These are phyloP conservation scores for Poterioochromonas sp. DNA, from an alignment of 352 stramenopile species.

Conservation along the genomic window DNA sequence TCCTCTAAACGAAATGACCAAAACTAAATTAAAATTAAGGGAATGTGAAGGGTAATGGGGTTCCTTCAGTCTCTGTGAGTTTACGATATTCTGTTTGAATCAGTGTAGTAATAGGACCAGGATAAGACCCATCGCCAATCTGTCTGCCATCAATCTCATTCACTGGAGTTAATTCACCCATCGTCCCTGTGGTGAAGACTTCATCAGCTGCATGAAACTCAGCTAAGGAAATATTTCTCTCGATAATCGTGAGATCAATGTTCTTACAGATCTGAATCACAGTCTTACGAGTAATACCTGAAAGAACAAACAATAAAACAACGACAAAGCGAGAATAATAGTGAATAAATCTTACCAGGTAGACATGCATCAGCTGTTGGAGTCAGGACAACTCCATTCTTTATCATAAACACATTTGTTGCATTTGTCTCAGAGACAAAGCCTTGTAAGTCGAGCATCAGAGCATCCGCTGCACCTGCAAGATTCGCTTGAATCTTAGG, in stretches of 20 bases:
- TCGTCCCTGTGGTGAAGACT: conserved; percentile 65
- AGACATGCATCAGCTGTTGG: conserved; percentile 58
- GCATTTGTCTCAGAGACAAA: conserved; percentile 64
- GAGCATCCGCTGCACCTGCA: conserved; percentile 53
- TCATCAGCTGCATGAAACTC: conserved; percentile 61
- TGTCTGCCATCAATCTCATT: conserved; percentile 55
- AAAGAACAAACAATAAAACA: background rate
- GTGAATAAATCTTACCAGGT: conserved; percentile 40
- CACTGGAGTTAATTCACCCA: conserved; percentile 57
- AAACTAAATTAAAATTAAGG: too few relatives aligned
- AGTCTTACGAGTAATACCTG: conserved; percentile 54
- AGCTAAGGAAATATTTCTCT: conserved; percentile 16
- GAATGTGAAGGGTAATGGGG: too few relatives aligned
- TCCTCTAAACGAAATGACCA: too few relatives aligned
- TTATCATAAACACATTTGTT: conserved; percentile 66
- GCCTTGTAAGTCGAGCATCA: conserved; percentile 64
- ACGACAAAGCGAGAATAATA: background rate
- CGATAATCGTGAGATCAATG: conserved; percentile 46
- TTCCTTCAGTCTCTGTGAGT: too few relatives aligned
- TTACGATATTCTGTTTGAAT: too few relatives aligned
- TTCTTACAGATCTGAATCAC: conserved; percentile 52
- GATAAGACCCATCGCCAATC: too few relatives aligned
- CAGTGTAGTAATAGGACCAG: too few relatives aligned
- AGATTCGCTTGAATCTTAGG: conserved; percentile 66
- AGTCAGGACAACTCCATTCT: conserved; percentile 53